Evolutionary conservation across 164 flowering plant genomes (phyloP).

Genomic region (Saururus chinensis): DNA sequence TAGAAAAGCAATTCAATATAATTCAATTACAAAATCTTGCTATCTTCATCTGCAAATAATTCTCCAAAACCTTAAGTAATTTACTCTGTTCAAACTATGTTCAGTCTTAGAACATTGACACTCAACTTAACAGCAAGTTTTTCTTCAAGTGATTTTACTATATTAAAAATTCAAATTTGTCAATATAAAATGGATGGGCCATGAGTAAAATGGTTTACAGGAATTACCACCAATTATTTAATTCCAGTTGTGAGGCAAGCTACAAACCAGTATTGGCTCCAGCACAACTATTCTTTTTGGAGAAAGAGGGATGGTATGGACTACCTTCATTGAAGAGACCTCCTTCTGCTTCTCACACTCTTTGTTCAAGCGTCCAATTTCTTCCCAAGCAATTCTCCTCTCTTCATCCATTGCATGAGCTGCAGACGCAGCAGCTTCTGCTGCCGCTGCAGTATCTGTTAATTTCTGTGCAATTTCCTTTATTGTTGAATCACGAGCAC

Average conservation of each 20-base stretch:
- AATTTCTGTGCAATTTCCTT: conserved; percentile 81
- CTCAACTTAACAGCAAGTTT: too few relatives aligned
- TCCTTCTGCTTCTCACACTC: conserved; percentile 52
- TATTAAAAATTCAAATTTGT: too few relatives aligned
- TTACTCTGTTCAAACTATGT: too few relatives aligned
- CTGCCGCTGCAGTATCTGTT: conserved; percentile 92
- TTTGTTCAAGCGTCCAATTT: conserved; percentile 57
- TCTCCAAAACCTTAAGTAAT: too few relatives aligned
- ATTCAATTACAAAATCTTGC: neutral
- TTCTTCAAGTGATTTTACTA: too few relatives aligned
- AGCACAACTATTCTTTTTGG: too few relatives aligned
- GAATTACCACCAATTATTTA: too few relatives aligned
- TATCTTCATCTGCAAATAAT: too few relatives aligned
- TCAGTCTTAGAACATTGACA: too few relatives aligned
- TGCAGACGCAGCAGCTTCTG: conserved; percentile 94
- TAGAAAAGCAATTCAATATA: neutral
- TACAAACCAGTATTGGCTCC: neutral
- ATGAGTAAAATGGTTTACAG: too few relatives aligned
- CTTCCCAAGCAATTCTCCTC: conserved; percentile 64
- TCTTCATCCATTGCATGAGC: conserved; percentile 93
- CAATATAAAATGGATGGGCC: too few relatives aligned
- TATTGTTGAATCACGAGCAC: conserved; percentile 87
- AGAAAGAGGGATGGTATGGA: neutral
- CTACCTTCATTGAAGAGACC: conserved; percentile 51
- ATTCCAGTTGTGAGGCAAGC: too few relatives aligned